phyloP scores from a whole-genome alignment of 352 stramenopile genomes.

The Blastocystis sp. region DNA sequence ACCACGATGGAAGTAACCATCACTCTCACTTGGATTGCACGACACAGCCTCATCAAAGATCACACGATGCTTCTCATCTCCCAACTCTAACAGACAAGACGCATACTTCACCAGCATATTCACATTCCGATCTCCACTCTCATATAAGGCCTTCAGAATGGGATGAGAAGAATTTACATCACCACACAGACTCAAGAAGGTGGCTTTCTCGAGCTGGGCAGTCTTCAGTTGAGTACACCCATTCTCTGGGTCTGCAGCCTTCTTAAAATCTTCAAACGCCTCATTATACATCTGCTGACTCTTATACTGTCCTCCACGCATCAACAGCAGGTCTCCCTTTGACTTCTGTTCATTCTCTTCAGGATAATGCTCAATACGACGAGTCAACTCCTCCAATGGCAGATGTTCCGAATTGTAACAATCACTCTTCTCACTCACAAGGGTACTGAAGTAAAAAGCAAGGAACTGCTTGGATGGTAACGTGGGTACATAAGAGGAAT shows the following conservation, averaged over 20 bases:
- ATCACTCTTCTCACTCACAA: slow-evolving; percentile 18
- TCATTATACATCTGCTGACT: not conserved
- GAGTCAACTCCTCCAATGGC: slow-evolving; percentile 9
- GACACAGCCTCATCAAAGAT: slow-evolving; percentile 34
- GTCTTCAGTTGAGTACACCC: not conserved
- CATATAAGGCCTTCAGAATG: not conserved
- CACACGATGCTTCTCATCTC: not conserved
- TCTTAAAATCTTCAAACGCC: slow-evolving; percentile 16
- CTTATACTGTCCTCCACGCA: slow-evolving; percentile 46
- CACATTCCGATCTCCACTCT: not conserved
- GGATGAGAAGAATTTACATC: not conserved
- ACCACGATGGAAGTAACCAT: slow-evolving; percentile 59
- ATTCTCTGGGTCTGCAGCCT: not conserved
- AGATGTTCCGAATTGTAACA: slow-evolving; percentile 2
- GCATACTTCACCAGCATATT: slow-evolving; percentile 57
- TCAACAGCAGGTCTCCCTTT: slow-evolving; percentile 26
- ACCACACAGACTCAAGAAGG: slow-evolving; percentile 24
- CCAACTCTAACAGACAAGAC: slow-evolving; percentile 28
- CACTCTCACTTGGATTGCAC: not conserved
- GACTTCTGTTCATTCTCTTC: not conserved
- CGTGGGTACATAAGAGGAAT: not conserved
- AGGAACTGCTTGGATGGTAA: slow-evolving; percentile 59
- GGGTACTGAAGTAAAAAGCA: slow-evolving; percentile 45
- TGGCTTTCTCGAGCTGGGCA: slow-evolving; percentile 28
- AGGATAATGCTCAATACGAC: not conserved